These are phyloP conservation scores for Styphnolobium japonicum DNA, from an alignment of 306 rosid species.

Conservation along the genomic window DNA sequence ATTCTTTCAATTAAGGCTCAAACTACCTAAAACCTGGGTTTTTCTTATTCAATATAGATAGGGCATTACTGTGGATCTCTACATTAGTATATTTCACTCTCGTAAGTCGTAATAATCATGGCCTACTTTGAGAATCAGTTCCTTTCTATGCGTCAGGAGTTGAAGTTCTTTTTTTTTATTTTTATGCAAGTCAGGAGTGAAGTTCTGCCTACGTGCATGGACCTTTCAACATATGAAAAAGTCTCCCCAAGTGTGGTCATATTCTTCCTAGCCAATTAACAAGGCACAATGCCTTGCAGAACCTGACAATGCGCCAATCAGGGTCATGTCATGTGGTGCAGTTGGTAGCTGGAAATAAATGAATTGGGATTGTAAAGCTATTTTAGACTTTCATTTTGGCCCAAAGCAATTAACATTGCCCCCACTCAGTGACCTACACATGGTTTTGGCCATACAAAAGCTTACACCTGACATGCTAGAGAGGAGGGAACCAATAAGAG, in stretches of 20 bases:
- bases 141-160: background rate
- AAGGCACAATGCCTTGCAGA: too few species aligned
- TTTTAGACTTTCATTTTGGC: background rate
- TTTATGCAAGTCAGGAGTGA: background rate
- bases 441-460: slow-evolving; percentile 28
- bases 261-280: background rate
- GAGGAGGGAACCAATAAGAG: slow-evolving; percentile 66
- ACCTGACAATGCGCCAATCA: slow-evolving; percentile 39
- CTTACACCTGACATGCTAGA: slow-evolving; percentile 54
- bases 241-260: background rate
- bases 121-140: background rate
- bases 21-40: too few species aligned
- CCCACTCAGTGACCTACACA: slow-evolving; percentile 32
- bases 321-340: slow-evolving; percentile 43
- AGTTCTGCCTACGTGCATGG: slow-evolving; percentile 48
- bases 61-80: too few species aligned
- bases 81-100: too few species aligned
- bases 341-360: slow-evolving; percentile 16
- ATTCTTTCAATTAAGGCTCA: too few species aligned
- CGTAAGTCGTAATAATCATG: too few species aligned
- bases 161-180: too few species aligned
- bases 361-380: slow-evolving; percentile 22
- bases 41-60: too few species aligned
- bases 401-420: background rate
- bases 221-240: slow-evolving; percentile 24